Base-by-base conservation (phyloP, 2,329 filamentous ascomycete species). In the Cyphellophora attinorum region DNA sequence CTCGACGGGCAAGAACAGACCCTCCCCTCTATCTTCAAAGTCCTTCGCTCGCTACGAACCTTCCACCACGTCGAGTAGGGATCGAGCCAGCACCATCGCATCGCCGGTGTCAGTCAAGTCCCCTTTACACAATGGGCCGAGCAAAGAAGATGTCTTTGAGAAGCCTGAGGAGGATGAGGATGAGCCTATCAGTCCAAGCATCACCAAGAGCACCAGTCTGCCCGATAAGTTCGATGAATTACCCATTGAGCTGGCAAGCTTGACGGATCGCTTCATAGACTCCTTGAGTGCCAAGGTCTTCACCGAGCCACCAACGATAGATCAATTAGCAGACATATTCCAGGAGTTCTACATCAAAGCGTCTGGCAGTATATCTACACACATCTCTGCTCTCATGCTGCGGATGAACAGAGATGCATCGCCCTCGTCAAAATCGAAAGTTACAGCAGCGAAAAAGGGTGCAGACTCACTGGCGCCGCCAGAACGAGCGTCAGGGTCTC, bases 191-290 rank as follows among this genome's bases (percentile, higher is more conserved):
- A 35, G 12, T 6, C n/a, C 31, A 51, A 6, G 15, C 12, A 35
- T n/a, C 25, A 16, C 11, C 52, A 58, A 30, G 6, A 54, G 56
- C 12, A 47, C 51, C 11, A 53, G 52, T 34, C 38, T 66, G 10
- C 65, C 81, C 3, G 73, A 84, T 43, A 79, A 84, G 38, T 79
- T 91, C 44, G 85, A 93, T 50, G 83, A 94, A 52, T 75, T 98
- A 27, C 91, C 91, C 11, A 91, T 95, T 51, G 91, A 98, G 68
- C 74, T 98, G 39, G 73, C 91, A 39, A 91, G 85, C 57, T 64
- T 95, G 54, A 85, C 82, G 13, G 89, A 96, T 59, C 84, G 85
- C 53, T 98, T 98, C 55, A 79, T 96, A 51, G 85, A 94, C 42
- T 89, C 85, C 5, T 65, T 98, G 16, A 82, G 78, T 31, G 85